Evolutionary conservation across 177 flowering plant genomes (phyloP).

Genomic region (Telopea speciosissima): DNA sequence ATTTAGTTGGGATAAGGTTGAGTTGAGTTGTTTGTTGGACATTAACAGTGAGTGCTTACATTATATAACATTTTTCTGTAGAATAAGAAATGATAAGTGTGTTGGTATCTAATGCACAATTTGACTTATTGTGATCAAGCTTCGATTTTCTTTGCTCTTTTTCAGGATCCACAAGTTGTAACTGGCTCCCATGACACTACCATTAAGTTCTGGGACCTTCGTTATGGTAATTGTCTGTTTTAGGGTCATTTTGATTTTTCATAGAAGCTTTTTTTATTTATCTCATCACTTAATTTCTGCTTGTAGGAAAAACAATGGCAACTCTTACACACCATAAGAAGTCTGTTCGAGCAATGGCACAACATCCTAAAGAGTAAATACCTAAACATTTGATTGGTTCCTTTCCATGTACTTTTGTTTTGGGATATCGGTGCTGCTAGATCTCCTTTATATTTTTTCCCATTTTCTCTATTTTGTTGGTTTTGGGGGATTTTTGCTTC

Average conservation of each 20-base stretch:
- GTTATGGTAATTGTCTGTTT: conserved; percentile 50
- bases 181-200: conserved; percentile 98
- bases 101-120: neutral
- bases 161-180: conserved; percentile 96
- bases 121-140: neutral
- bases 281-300: neutral
- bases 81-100: neutral
- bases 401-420: neutral
- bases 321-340: conserved; percentile 97
- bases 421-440: neutral
- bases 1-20: too few relatives aligned
- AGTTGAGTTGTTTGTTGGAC: neutral
- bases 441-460: neutral
- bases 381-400: conserved; percentile 5
- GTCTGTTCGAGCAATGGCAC: conserved; percentile 95
- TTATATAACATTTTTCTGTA: neutral
- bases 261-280: neutral
- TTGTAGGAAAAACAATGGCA: conserved; percentile 78
- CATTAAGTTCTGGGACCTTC: conserved; percentile 96
- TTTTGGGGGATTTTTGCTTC: neutral
- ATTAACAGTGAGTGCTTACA: neutral
- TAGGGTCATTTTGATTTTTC: neutral
- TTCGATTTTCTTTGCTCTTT: neutral
- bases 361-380: conserved; percentile 85
- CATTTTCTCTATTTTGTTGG: too few relatives aligned